Evolutionary conservation across 1,284 basidiomycete species (phyloP), one percentile per base, ranked within the genome.

Genomic region (Gymnopus androsaceus): DNA sequence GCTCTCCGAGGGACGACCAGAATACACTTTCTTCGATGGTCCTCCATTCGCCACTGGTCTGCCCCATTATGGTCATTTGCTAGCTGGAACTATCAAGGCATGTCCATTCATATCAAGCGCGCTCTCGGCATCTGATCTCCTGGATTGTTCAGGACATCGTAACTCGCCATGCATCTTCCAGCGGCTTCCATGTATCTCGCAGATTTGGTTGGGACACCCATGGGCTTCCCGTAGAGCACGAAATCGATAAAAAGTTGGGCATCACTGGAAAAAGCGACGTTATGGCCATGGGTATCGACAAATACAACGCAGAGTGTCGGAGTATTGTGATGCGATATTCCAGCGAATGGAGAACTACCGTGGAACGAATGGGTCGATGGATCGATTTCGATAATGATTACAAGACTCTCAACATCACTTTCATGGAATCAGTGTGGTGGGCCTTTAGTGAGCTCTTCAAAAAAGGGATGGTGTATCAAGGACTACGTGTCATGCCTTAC

Each of bases 381-480:
- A 99, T 99, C 75, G 97, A 99, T 74, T 99, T 99, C 68, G 97
- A 99, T 75, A 92, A 97, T 64, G 97, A 97, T 65, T 99, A 99
- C 84, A 98, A 98, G 78, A 99, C 97, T 12, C 83, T 99, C 61
- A 93, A 99, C 70, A 75, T 87, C 5, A 80, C 84, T 21, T 99
- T 94, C 73, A 99, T 99, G 97, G 97, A 99, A 79, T 90, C 87
- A 44, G 94, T 98, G 14, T 99, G 97, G 97, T 99, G 97, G 97
- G 96, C 94, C n/a, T 99, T 99, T 75, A 82, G 87, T 57, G 87
- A 95, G 70, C 82, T 99, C 14, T 95, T 88, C 82, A 84, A 94
- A 63, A 98, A 96, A 73, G 87, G 82, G n/a, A 77, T 95, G 75
- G 95, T 99, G 25, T 99, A 99, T 74, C 84, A 94, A 23, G 97